Conservation (phyloP, 805 yeast species). For the Ogataea angusta region DNA sequence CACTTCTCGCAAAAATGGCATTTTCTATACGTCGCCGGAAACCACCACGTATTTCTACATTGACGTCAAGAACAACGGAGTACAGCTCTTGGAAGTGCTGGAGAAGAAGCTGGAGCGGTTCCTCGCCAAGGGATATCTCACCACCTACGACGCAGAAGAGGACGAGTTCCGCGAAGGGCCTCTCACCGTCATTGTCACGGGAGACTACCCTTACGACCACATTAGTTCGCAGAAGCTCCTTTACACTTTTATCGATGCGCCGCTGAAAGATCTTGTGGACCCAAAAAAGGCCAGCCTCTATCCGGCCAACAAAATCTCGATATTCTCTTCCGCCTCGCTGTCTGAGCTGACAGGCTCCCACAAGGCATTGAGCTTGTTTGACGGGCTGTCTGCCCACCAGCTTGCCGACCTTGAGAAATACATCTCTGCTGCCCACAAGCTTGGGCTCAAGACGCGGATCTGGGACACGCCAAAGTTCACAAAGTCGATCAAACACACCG, state of each 20-base stretch:
- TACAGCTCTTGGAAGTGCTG: constrained; percentile 41
- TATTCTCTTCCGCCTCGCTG: constrained; percentile 26
- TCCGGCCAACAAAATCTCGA: constrained; percentile 21
- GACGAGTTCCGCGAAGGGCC: constrained; percentile 46
- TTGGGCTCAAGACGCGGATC: constrained; percentile 53
- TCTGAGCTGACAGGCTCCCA: constrained; percentile 19
- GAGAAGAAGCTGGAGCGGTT: constrained; percentile 44
- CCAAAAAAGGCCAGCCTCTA: constrained; percentile 14
- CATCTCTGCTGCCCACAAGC: constrained; percentile 40
- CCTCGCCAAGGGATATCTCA: constrained; percentile 45
- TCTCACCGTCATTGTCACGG: constrained; percentile 59
- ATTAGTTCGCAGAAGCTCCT: constrained; percentile 26
- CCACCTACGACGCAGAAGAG: constrained; percentile 40
- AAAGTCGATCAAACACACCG: constrained; percentile 36
- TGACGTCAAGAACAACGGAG: constrained; percentile 53
- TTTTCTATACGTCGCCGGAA: constrained; percentile 42
- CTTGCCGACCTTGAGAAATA: constrained; percentile 23
- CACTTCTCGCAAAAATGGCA: constrained; percentile 29
- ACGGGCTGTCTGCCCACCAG: constrained; percentile 37
- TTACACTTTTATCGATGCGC: constrained; percentile 53
- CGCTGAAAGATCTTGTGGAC: constrained; percentile 31
- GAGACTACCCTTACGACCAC: constrained; percentile 51
- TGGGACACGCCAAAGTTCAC: constrained; percentile 80
- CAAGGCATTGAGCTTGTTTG: constrained; percentile 10
- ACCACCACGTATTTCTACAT: constrained; percentile 55